Percentiles rank a stretch among this genome's conserved stretches.
These are phyloP conservation scores for Cyanidioschyzon merolae DNA, from an alignment of 23 red algal genomes.

Conservation along the genomic window DNA sequence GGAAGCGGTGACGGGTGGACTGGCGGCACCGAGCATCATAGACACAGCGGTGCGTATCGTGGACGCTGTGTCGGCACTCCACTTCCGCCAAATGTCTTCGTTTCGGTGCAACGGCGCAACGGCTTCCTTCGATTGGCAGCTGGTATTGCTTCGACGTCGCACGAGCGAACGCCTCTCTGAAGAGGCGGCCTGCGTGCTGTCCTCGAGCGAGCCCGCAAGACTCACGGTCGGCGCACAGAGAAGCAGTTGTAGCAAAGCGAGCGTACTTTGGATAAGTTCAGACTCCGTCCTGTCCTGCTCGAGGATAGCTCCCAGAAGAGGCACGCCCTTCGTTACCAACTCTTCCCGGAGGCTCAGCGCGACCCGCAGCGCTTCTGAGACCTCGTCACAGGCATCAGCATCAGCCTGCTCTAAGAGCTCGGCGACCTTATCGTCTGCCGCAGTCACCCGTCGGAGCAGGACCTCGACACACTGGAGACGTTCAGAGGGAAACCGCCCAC, in stretches of 20 bases:
- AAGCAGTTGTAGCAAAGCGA: constrained; percentile 57
- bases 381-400: constrained; percentile 9
- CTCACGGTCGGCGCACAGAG: constrained; percentile 1
- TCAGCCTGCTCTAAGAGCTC: neutral
- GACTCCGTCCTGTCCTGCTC: constrained; percentile 76
- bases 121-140: neutral
- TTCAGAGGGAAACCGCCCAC: constrained; percentile 58
- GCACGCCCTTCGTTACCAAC: constrained; percentile 31
- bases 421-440: neutral
- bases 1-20: neutral
- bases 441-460: constrained; percentile 35
- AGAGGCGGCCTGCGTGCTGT: neutral
- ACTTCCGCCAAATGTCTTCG: neutral
- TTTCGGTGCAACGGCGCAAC: neutral
- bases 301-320: constrained; percentile 64
- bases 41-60: neutral
- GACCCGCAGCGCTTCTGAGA: neutral
- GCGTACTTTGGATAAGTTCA: constrained; percentile 39
- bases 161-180: too few species aligned
- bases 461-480: constrained; percentile 46
- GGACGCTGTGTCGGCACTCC: neutral
- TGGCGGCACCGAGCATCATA: neutral
- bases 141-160: neutral
- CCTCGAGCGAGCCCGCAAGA: neutral
- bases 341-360: constrained; percentile 22